Evolutionary conservation across 169 alveolate species (phyloP).

Genomic region (Miamiensis avidus): DNA sequence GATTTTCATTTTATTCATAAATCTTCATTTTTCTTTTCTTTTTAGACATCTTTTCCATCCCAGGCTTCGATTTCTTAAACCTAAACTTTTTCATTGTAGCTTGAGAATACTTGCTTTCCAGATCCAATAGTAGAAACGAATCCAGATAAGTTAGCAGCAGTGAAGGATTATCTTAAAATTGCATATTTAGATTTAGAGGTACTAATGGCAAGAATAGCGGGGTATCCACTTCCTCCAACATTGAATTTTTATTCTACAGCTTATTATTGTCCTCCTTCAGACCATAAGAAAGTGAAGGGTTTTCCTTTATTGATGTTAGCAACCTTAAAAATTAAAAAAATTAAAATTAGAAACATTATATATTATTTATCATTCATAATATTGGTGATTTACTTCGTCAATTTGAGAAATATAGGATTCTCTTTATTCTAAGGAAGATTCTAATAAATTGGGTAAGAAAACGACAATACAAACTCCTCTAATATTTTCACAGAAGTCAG

Average conservation of each 20-base stretch:
- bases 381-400: too few species aligned
- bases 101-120: conserved; percentile 59
- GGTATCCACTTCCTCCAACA: conserved; percentile 89
- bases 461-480: conserved; percentile 87
- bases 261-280: conserved; percentile 90
- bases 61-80: conserved; percentile 62
- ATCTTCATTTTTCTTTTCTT: neutral
- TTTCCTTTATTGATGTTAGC: conserved; percentile 78
- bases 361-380: too few species aligned
- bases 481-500: conserved; percentile 67
- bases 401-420: conserved; percentile 73
- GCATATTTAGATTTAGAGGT: conserved; percentile 26
- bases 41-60: conserved; percentile 77
- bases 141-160: conserved; percentile 38
- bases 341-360: too few species aligned
- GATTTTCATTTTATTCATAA: too few species aligned
- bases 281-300: conserved; percentile 89
- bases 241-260: conserved; percentile 86
- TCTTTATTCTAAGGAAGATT: conserved; percentile 82
- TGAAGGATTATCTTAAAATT: conserved; percentile 67
- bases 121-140: neutral
- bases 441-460: conserved; percentile 91
- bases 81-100: conserved; percentile 35
- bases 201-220: conserved; percentile 88
- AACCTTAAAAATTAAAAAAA: too few species aligned